These are phyloP conservation scores for Suillus clintonianus DNA, from an alignment of 768 basidiomycete species.

Conservation along the genomic window DNA sequence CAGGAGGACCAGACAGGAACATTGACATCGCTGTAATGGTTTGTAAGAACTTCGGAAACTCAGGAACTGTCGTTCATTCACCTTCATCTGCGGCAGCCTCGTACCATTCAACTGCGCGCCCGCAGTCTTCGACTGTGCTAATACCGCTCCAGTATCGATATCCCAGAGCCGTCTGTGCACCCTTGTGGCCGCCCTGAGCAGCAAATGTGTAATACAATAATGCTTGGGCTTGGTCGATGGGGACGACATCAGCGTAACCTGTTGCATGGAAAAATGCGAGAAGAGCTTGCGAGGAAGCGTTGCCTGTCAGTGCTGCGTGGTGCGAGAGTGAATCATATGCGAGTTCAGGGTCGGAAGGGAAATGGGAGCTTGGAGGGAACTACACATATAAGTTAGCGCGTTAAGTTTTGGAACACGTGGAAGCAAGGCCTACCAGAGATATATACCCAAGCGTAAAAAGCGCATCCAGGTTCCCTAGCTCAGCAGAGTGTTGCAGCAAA, in stretches of 20 bases:
- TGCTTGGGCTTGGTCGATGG: conserved; percentile 76
- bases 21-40: conserved; percentile 65
- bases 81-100: conserved; percentile 86
- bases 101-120: conserved; percentile 85
- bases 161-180: conserved; percentile 90
- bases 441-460: conserved; percentile 66
- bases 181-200: conserved; percentile 82
- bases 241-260: conserved; percentile 68
- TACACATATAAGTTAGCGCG: conserved; percentile 24
- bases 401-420: not conserved
- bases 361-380: conserved; percentile 76
- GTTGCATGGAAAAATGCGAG: conserved; percentile 89
- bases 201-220: conserved; percentile 94
- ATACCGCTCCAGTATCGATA: conserved; percentile 98
- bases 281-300: conserved; percentile 83
- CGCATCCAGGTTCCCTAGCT: conserved; percentile 76
- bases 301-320: conserved; percentile 73
- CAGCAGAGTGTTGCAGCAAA: conserved; percentile 77
- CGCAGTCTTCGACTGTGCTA: conserved; percentile 84
- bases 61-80: conserved; percentile 28
- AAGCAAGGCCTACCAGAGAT: conserved; percentile 54
- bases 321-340: conserved; percentile 64
- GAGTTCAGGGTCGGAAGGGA: conserved; percentile 57
- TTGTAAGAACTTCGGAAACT: conserved; percentile 3
- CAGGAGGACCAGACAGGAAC: conserved; percentile 86